Base-by-base conservation (phyloP, 1,139 yeast species). In the Magnusiomyces fungicola region DNA sequence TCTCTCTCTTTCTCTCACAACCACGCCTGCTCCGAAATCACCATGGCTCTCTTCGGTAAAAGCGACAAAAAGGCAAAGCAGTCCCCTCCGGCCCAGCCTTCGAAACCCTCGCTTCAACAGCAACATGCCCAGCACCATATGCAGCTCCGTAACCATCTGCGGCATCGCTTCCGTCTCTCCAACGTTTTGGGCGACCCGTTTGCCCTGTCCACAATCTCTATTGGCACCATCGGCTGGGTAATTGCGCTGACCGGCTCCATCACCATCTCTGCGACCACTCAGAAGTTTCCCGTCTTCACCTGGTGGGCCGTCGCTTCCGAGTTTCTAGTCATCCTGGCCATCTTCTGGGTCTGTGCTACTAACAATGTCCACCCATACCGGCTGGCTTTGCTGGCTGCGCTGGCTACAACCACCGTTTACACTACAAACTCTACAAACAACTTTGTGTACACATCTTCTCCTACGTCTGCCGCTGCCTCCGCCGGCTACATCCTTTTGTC, bases 241-340 rank as follows among this genome's bases (percentile, higher is more conserved):
- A 78, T 92, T 44, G 86, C 96, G 10, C 73, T 92, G 50, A 94
- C 83, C 3, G 96, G 97, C 1, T 87, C 95, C 12, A 81, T 85
- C 16, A 81, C 94, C 1, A 69, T 82, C 16, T 66, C 72, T 18
- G 60, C 59, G 12, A 50, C 58, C 1, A 64, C 65, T 42, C 50
- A 67, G 4, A 47, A 54, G 47, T 87, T 82, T 64, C 97, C 96
- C 1, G 78, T 80, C 56, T 85, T 92, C 66, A 78, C 94, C 7
- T 92, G 98, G 98, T 92, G 98, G 98, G 96, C 96, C 2, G 68
- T 92, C n/a, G 92, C 85, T 6, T 92, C 81, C 62, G 81, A 92
- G 68, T 71, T 89, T 33, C 57, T 85, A 34, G 62, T 88, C 38
- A 75, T 86, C 29, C 56, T 72, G 6, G 66, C 76, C 33, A 73